A percentile compares a stretch with the other conserved stretches of the same genome.
Conservation (phyloP, 2,329 filamentous ascomycete genomes). For the Aspergillus intermedius region DNA sequence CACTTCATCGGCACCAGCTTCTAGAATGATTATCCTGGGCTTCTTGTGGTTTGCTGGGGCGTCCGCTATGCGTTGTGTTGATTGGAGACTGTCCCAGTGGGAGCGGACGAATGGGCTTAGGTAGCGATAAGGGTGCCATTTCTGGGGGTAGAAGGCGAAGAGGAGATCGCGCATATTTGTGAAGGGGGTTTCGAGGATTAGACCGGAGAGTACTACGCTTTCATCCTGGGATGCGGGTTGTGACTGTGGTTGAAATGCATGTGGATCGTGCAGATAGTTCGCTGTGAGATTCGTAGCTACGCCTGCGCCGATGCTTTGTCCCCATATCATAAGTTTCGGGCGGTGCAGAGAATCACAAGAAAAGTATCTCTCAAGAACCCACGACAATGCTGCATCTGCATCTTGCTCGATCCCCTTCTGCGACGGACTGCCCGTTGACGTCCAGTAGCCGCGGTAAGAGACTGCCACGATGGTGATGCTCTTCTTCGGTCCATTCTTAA, state of each 20-base stretch:
- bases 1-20: slow-evolving; percentile 40
- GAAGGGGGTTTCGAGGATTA: slow-evolving; percentile 73
- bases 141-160: slow-evolving; percentile 65
- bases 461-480: slow-evolving; percentile 40
- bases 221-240: not conserved
- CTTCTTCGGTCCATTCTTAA: not conserved
- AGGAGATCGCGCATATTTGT: slow-evolving; percentile 66
- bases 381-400: slow-evolving; percentile 56
- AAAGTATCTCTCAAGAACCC: slow-evolving; percentile 47
- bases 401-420: slow-evolving; percentile 66
- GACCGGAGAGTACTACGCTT: slow-evolving; percentile 20
- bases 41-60: not conserved
- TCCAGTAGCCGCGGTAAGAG: slow-evolving; percentile 71
- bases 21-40: slow-evolving; percentile 30
- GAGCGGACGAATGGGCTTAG: slow-evolving; percentile 67
- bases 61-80: slow-evolving; percentile 34
- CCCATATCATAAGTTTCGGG: slow-evolving; percentile 58
- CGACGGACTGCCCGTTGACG: slow-evolving; percentile 62
- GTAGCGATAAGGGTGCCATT: slow-evolving; percentile 71
- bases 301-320: slow-evolving; percentile 69
- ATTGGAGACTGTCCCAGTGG: slow-evolving; percentile 44
- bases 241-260: not conserved
- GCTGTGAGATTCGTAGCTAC: slow-evolving; percentile 59
- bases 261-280: slow-evolving; percentile 25
- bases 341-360: slow-evolving; percentile 14